Evolutionary conservation across 805 yeast species (phyloP).

Genomic region (Candida pseudofarinosa): DNA sequence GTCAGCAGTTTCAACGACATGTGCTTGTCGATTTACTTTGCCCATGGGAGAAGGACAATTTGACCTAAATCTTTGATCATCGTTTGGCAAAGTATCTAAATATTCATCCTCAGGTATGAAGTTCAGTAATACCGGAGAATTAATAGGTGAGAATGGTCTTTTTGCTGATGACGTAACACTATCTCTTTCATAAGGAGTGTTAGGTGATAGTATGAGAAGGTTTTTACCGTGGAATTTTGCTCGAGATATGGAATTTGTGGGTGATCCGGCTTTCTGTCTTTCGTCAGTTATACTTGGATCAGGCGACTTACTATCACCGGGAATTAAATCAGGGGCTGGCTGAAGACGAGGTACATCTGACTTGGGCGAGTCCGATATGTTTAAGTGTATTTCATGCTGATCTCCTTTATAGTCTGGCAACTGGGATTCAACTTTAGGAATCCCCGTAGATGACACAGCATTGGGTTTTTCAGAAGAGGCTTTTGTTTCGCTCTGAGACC

Average conservation of each 20-base stretch:
- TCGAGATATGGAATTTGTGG: conserved; percentile 10
- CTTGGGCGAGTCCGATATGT: neutral
- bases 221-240: conserved; percentile 25
- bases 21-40: conserved; percentile 40
- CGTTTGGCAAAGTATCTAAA: conserved; percentile 10
- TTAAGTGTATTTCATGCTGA: neutral
- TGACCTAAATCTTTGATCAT: conserved; percentile 20
- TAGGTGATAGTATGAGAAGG: conserved; percentile 36
- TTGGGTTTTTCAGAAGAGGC: neutral
- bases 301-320: conserved; percentile 5
- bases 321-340: neutral
- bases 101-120: conserved; percentile 2
- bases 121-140: conserved; percentile 1
- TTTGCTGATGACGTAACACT: conserved; percentile 19
- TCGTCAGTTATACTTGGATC: neutral
- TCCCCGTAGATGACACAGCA: neutral
- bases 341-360: neutral
- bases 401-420: neutral
- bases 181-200: conserved; percentile 32
- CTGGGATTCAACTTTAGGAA: neutral
- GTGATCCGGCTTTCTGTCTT: conserved; percentile 2
- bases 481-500: neutral
- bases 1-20: conserved; percentile 38
- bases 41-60: conserved; percentile 39
- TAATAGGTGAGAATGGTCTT: conserved; percentile 3